phyloP scores from a whole-genome alignment of 192 early-diverging fungal genomes.

The Coemansia interrupta region DNA sequence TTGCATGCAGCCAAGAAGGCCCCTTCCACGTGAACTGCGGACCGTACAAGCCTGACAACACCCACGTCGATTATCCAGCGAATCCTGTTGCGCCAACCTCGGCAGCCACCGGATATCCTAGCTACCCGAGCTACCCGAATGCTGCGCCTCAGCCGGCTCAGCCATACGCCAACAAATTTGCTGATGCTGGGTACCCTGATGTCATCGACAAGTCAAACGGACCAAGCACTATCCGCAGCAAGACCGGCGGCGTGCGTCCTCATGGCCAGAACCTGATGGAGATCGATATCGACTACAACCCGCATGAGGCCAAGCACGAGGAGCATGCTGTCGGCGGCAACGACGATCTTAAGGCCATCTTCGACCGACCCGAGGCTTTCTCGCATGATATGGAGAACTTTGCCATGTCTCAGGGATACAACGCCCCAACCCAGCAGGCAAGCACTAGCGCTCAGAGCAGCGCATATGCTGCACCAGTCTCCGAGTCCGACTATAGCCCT shows the following conservation, averaged over 20 bases:
- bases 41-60: conserved; percentile 14
- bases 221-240: conserved; percentile 12
- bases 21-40: conserved; percentile 31
- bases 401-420: conserved; percentile 34
- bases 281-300: conserved; percentile 29
- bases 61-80: conserved; percentile 7
- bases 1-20: conserved; percentile 21
- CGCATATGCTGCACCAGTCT: not conserved
- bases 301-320: conserved; percentile 11
- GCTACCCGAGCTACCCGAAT: conserved; percentile 7
- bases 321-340: conserved; percentile 14
- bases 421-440: not conserved
- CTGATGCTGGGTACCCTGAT: conserved; percentile 1
- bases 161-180: conserved; percentile 5
- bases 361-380: conserved; percentile 37
- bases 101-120: not conserved
- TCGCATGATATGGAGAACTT: conserved; percentile 31
- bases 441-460: not conserved
- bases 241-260: not conserved
- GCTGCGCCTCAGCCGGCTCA: not conserved
- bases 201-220: conserved; percentile 16
- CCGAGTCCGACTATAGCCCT: conserved; percentile 5
- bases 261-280: conserved; percentile 24
- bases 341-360: conserved; percentile 5
- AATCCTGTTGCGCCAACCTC: conserved; percentile 4